Percentiles rank a stretch among this genome's conserved stretches.
phyloP scores from a whole-genome alignment of 2,329 filamentous ascomycete genomes.

The Tolypocladium paradoxum region DNA sequence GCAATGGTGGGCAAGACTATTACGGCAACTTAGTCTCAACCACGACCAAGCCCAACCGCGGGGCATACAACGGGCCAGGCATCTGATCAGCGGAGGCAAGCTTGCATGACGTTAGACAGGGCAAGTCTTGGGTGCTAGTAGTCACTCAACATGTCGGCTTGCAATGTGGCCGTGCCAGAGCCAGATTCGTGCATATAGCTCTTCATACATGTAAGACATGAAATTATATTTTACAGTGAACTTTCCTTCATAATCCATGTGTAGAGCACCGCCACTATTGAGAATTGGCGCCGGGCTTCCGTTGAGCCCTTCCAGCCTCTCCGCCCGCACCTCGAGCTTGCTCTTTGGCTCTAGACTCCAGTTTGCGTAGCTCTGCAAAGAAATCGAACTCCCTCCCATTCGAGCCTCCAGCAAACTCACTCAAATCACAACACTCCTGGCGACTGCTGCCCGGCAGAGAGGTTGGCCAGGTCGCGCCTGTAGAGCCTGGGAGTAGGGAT shows the following conservation, averaged over 20 bases:
- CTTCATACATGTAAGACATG: no score
- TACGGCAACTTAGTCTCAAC: conserved; percentile 9
- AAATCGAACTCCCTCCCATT: conserved; percentile 2
- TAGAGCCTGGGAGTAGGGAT: neutral
- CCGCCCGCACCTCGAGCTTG: neutral
- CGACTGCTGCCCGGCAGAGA: neutral
- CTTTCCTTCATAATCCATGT: neutral
- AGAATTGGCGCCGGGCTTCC: neutral
- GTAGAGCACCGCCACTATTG: neutral
- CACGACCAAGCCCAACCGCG: conserved; percentile 8
- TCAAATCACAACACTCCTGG: neutral
- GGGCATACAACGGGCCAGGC: conserved; percentile 10
- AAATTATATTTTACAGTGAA: neutral
- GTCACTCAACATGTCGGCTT: neutral
- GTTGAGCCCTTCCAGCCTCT: neutral
- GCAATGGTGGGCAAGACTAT: conserved; percentile 11
- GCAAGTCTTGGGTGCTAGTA: neutral
- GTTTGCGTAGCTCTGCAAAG: conserved; percentile 4
- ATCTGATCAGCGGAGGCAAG: neutral
- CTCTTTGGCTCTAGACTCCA: conserved; percentile 4
- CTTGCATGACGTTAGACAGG: neutral
- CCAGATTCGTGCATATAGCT: neutral
- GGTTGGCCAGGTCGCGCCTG: neutral
- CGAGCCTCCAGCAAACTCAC: neutral
- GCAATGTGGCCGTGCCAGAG: neutral